Evolutionary conservation across 2,329 filamentous ascomycete genomes (phyloP).

Genomic region (Escovopsis sp.): DNA sequence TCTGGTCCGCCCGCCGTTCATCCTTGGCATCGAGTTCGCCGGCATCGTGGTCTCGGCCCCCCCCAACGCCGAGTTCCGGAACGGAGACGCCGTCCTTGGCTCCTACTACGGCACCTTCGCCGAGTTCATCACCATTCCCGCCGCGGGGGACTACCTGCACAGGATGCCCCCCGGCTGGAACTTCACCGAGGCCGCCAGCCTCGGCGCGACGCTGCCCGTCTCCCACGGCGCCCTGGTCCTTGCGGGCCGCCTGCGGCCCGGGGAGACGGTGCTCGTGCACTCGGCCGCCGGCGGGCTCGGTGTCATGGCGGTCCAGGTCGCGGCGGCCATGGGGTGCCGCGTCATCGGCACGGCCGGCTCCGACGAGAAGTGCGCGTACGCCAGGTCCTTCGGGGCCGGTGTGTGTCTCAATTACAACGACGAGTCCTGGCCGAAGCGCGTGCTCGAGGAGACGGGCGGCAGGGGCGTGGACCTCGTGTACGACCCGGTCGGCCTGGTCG

Average conservation of each 20-base stretch:
- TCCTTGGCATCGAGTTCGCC: conserved; percentile 44
- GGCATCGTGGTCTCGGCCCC: conserved; percentile 32
- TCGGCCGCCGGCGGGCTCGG: conserved; percentile 41
- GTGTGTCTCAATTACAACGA: conserved; percentile 25
- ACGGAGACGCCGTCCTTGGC: conserved; percentile 41
- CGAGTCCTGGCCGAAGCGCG: conserved; percentile 33
- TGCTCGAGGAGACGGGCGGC: conserved; percentile 30
- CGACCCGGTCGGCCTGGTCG: conserved; percentile 42
- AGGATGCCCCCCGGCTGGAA: conserved; percentile 30
- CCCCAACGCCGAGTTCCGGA: conserved; percentile 18
- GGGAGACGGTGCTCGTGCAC: conserved; percentile 38
- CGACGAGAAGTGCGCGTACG: conserved; percentile 27
- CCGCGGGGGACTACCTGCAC: conserved; percentile 19
- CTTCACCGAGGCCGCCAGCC: conserved; percentile 34
- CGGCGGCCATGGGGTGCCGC: conserved; percentile 33
- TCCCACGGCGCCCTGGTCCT: conserved; percentile 34
- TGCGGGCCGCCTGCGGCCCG: conserved; percentile 24
- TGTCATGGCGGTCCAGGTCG: conserved; percentile 40
- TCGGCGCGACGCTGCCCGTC: conserved; percentile 38
- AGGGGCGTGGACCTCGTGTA: conserved; percentile 42
- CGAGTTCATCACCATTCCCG: conserved; percentile 30
- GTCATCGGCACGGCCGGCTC: conserved; percentile 39
- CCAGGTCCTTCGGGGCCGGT: conserved; percentile 24
- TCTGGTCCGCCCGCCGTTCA: conserved; percentile 42
- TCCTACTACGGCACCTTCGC: conserved; percentile 35